phyloP scores from a whole-genome alignment of 352 stramenopile genomes.

The Phytophthora sp. region DNA sequence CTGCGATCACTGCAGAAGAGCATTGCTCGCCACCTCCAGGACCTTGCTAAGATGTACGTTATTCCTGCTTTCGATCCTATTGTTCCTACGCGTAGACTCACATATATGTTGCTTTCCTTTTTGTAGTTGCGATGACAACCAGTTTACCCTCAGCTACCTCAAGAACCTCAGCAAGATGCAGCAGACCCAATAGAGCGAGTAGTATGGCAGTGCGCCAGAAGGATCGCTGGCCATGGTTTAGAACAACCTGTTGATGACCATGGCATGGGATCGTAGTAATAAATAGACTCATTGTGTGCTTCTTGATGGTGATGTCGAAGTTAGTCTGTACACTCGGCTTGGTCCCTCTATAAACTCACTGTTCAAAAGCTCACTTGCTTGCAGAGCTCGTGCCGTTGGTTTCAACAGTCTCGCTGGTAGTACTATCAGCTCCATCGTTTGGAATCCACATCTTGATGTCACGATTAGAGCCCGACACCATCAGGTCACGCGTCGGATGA shows the following conservation, averaged over 20 bases:
- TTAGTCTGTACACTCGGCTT: conserved; percentile 8
- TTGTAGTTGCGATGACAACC: conserved; percentile 87
- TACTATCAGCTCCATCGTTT: conserved; percentile 4
- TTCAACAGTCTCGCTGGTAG: conserved; percentile 8
- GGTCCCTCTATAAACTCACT: not conserved
- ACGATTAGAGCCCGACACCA: conserved; percentile 87
- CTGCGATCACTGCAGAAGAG: conserved; percentile 90
- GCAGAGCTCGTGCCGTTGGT: conserved; percentile 3
- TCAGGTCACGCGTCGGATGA: conserved; percentile 57
- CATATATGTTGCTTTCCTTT: conserved; percentile 10
- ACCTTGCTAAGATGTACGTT: conserved; percentile 88
- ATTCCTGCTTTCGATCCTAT: not conserved
- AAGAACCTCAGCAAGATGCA: conserved; percentile 72
- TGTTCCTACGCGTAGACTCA: conserved; percentile 18
- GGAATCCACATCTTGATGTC: conserved; percentile 60
- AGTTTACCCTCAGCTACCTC: conserved; percentile 90
- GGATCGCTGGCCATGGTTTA: conserved; percentile 20
- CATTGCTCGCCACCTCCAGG: conserved; percentile 81
- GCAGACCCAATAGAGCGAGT: conserved; percentile 32
- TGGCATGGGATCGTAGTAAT: conserved; percentile 39
- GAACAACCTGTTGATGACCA: not conserved
- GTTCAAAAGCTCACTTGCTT: conserved; percentile 1
- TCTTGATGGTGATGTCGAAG: conserved; percentile 3
- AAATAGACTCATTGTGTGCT: conserved; percentile 59
- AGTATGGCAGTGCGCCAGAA: conserved; percentile 27